Percentiles rank a stretch among this genome's conserved stretches.
Conservation (phyloP, 192 early-diverging fungal species). For the Coemansia sp. region DNA sequence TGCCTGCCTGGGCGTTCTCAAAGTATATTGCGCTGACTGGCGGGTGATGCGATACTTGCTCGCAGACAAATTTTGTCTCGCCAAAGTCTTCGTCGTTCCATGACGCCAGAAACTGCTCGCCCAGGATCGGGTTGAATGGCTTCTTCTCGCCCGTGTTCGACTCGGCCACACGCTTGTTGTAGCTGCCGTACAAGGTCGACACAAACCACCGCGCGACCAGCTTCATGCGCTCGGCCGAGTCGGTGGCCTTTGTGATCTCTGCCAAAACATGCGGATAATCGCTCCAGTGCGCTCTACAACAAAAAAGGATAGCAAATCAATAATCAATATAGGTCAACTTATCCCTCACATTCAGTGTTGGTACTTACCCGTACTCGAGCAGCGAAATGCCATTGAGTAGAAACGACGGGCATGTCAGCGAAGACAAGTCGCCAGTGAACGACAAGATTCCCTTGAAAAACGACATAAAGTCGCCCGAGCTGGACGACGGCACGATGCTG, state of each 20-base stretch:
- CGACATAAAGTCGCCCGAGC: conserved; percentile 63
- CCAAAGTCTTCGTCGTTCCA: conserved; percentile 60
- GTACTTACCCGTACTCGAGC: conserved; percentile 69
- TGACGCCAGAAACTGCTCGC: conserved; percentile 64
- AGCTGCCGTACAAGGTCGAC: conserved; percentile 76
- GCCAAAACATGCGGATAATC: conserved; percentile 67
- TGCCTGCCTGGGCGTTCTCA: conserved; percentile 61
- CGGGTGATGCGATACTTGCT: conserved; percentile 75
- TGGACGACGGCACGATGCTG: conserved; percentile 60
- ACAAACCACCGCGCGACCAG: conserved; percentile 75
- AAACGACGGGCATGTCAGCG: conserved; percentile 78
- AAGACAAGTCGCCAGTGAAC: conserved; percentile 79
- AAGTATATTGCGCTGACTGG: conserved; percentile 69
- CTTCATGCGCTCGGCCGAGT: conserved; percentile 65
- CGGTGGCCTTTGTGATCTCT: conserved; percentile 60
- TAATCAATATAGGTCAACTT: neutral
- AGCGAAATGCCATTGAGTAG: conserved; percentile 73
- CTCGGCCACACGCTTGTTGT: conserved; percentile 67
- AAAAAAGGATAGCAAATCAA: neutral
- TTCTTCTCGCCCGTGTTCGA: conserved; percentile 70
- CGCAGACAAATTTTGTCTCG: conserved; percentile 59
- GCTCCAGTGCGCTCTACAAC: conserved; percentile 56
- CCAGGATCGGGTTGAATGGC: conserved; percentile 71
- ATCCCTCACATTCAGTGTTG: neutral
- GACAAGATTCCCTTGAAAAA: conserved; percentile 71